phyloP scores from a whole-genome alignment of 192 early-diverging fungal species.

The Backusella australiensis region DNA sequence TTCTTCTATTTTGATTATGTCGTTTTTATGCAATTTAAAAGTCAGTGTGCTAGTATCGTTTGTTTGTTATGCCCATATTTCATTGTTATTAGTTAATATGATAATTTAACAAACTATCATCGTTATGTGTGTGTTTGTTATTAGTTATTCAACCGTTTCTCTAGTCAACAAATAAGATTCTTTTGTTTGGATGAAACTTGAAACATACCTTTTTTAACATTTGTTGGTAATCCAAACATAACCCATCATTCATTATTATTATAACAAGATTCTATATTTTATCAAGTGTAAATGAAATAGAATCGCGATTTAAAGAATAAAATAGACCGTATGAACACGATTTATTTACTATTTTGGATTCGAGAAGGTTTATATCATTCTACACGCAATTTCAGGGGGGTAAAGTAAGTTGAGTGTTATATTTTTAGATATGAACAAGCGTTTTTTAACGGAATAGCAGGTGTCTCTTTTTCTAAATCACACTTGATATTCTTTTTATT shows the following conservation, averaged over 20 bases:
- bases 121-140: neutral
- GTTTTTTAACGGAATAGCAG: too few relatives aligned
- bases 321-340: neutral
- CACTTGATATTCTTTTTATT: neutral
- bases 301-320: neutral
- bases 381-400: neutral
- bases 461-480: too few relatives aligned
- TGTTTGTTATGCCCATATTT: too few relatives aligned
- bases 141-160: neutral
- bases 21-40: neutral
- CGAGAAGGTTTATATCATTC: neutral
- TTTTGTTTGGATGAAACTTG: neutral
- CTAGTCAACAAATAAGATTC: neutral
- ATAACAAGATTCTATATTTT: neutral
- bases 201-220: neutral
- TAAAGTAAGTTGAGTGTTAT: neutral
- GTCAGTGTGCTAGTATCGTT: too few relatives aligned
- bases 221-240: neutral
- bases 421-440: neutral
- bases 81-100: too few relatives aligned
- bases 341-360: neutral
- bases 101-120: too few relatives aligned
- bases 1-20: neutral
- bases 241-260: too few relatives aligned
- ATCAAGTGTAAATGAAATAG: neutral